Base-by-base conservation (phyloP, 1,139 yeast genomes). In the Wickerhamiella pararugosa region DNA sequence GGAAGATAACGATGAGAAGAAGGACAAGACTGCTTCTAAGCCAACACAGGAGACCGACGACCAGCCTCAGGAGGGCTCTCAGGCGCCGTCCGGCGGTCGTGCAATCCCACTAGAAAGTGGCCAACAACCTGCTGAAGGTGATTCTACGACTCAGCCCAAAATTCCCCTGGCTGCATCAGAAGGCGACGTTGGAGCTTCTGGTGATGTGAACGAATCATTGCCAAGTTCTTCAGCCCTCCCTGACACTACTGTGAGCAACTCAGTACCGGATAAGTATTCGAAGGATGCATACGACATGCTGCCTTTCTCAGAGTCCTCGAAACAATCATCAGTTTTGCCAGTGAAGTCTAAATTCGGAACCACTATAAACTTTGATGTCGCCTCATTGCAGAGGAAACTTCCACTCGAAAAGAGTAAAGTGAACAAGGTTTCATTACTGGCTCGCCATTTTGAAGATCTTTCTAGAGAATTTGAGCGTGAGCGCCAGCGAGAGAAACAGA, bases 391-490 rank as follows among this genome's bases (percentile, higher is more conserved):
- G 21, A 44, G 39, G 33, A 31, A 41, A 5, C 25, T 29, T 1
- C 36, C 40, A n/a, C 32, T 21, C 2, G 8, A 11, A n/a, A 27
- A 15, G 25, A 25, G 7, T 2, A 7, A 26, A 11, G 27, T 26
- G n/a, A 9, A n/a, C 25, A 41, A 55, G 33, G 69, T 65, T 2
- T 56, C 65, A 1, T 54, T 65, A 6, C 50, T 66, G 15, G 67
- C 69, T 1, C 54, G 57, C 63, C 90, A 83, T 54, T 77, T 82
- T 51, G 93, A 81, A 51, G 83, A 81, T 45, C 65, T 83, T 11
- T 82, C 95, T 0, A 68, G 71, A 52, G 97, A 90, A 56, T 87
- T 90, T 58, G 92, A 82, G 54, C 71, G 76, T 51, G 94, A 87
- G 55, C 73, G 97, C 54, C 94, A 86, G 49, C 64, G 71, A 43